Evolutionary conservation across 192 early-diverging fungal genomes (phyloP).

Genomic region (Coemansia reversa): DNA sequence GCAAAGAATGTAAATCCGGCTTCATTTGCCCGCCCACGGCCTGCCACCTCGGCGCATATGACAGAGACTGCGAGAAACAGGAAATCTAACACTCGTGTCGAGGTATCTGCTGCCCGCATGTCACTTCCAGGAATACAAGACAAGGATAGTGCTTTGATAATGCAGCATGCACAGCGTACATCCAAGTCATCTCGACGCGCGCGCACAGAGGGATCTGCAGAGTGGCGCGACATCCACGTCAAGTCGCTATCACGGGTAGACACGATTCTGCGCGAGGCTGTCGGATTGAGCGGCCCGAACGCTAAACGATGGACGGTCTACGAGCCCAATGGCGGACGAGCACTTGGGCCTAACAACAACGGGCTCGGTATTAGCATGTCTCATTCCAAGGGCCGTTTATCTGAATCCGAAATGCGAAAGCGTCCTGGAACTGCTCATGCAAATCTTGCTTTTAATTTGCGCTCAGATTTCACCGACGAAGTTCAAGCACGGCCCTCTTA

Average conservation of each 20-base stretch:
- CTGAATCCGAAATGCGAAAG: slow-evolving; percentile 5
- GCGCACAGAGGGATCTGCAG: slow-evolving; percentile 17
- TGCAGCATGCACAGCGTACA: slow-evolving; percentile 18
- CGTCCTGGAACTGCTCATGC: slow-evolving; percentile 25
- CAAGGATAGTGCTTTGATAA: slow-evolving; percentile 1
- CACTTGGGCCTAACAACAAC: not conserved
- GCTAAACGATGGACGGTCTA: slow-evolving; percentile 23
- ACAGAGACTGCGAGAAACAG: slow-evolving; percentile 1
- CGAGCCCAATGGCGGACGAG: slow-evolving; percentile 1
- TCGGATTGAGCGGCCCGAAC: slow-evolving; percentile 20
- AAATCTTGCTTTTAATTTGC: not conserved
- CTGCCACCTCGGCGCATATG: slow-evolving; percentile 14
- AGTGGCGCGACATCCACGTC: slow-evolving; percentile 53
- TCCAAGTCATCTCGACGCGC: slow-evolving; percentile 20
- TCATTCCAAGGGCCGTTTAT: not conserved
- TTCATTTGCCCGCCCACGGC: slow-evolving; percentile 3
- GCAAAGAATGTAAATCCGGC: slow-evolving; percentile 1
- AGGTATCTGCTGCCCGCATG: too few relatives aligned
- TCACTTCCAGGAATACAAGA: not conserved
- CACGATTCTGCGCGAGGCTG: slow-evolving; percentile 51
- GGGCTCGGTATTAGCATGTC: slow-evolving; percentile 38
- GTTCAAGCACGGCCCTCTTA: not conserved
- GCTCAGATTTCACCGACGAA: not conserved
- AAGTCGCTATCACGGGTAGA: slow-evolving; percentile 50
- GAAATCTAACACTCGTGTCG: slow-evolving; percentile 5